Percentiles rank a stretch among this genome's conserved stretches.
phyloP scores from a whole-genome alignment of 768 basidiomycete genomes.

The Serpula lacrymans region DNA sequence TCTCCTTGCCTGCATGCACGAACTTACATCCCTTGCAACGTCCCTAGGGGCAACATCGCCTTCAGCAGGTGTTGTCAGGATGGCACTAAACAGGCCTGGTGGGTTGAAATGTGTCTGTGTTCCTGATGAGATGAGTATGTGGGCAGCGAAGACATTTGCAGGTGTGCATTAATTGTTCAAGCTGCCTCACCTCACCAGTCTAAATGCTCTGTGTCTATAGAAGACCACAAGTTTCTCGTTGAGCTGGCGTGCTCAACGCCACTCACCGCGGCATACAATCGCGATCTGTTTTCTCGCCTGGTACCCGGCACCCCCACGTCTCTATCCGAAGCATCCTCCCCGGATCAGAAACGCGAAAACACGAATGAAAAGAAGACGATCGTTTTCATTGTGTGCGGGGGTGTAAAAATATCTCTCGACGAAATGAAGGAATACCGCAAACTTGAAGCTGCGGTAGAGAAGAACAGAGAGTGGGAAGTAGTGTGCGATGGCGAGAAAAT shows the following conservation, averaged over 20 bases:
- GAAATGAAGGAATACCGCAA: slow-evolving; percentile 52
- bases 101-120: slow-evolving; percentile 56
- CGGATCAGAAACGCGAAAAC: too few relatives aligned
- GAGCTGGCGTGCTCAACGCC: slow-evolving; percentile 75
- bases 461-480: slow-evolving; percentile 26
- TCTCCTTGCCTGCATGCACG: slow-evolving; percentile 52
- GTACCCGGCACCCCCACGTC: too few relatives aligned
- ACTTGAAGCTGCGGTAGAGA: slow-evolving; percentile 32
- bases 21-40: slow-evolving; percentile 61
- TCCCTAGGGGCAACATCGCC: slow-evolving; percentile 72
- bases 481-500: slow-evolving; percentile 25
- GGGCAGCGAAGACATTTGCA: slow-evolving; percentile 50
- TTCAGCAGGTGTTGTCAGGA: slow-evolving; percentile 55
- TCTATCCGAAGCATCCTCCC: too few relatives aligned
- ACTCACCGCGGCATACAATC: slow-evolving; percentile 62
- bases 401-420: slow-evolving; percentile 60
- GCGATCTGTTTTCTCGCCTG: slow-evolving; percentile 46
- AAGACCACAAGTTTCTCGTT: slow-evolving; percentile 72
- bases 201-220: too few relatives aligned
- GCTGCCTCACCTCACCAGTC: neutral
- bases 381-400: slow-evolving; percentile 72
- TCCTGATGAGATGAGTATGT: slow-evolving; percentile 70
- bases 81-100: slow-evolving; percentile 60
- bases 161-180: slow-evolving; percentile 36
- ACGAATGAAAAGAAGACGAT: slow-evolving; percentile 33